These are phyloP conservation scores for Capronia americana DNA, from an alignment of 2,329 filamentous ascomycete species.

Conservation along the genomic window DNA sequence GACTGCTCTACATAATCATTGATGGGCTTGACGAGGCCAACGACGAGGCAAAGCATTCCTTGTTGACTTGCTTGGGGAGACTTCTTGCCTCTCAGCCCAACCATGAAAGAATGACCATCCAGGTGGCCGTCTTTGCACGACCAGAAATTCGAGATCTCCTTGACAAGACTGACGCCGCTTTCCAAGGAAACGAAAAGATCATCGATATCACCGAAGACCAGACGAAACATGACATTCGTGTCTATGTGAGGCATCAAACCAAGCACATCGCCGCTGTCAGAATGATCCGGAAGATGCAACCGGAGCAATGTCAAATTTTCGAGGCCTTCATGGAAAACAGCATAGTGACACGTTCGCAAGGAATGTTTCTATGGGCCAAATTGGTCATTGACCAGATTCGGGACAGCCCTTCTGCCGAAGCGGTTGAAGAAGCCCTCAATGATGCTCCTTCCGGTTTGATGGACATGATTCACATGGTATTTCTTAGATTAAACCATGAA, in stretches of 20 bases:
- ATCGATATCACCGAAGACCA: slow-evolving; percentile 20
- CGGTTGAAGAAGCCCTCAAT: slow-evolving; percentile 14
- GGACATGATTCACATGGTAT: slow-evolving; percentile 19
- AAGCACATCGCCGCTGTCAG: slow-evolving; percentile 14
- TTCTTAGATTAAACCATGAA: slow-evolving; percentile 12
- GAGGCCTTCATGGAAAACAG: slow-evolving; percentile 19
- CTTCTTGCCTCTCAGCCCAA: slow-evolving; percentile 7
- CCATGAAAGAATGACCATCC: slow-evolving; percentile 10
- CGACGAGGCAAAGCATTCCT: slow-evolving; percentile 3
- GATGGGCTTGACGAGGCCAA: slow-evolving; percentile 21
- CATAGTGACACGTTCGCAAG: slow-evolving; percentile 16
- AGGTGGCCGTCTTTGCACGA: slow-evolving; percentile 24
- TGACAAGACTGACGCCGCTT: slow-evolving; percentile 5
- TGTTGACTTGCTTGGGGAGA: slow-evolving; percentile 18
- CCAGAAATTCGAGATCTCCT: slow-evolving; percentile 17
- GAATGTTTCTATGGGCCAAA: slow-evolving; percentile 22
- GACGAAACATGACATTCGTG: slow-evolving; percentile 16
- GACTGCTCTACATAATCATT: slow-evolving; percentile 14
- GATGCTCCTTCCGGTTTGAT: slow-evolving; percentile 13
- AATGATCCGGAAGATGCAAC: slow-evolving; percentile 12
- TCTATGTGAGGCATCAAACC: slow-evolving; percentile 10
- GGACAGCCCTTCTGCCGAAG: slow-evolving; percentile 10
- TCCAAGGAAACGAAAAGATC: slow-evolving; percentile 21
- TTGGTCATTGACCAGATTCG: slow-evolving; percentile 14
- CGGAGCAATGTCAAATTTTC: slow-evolving; percentile 8